Conservation (phyloP, 768 basidiomycete species). For the Mycena belliarum region DNA sequence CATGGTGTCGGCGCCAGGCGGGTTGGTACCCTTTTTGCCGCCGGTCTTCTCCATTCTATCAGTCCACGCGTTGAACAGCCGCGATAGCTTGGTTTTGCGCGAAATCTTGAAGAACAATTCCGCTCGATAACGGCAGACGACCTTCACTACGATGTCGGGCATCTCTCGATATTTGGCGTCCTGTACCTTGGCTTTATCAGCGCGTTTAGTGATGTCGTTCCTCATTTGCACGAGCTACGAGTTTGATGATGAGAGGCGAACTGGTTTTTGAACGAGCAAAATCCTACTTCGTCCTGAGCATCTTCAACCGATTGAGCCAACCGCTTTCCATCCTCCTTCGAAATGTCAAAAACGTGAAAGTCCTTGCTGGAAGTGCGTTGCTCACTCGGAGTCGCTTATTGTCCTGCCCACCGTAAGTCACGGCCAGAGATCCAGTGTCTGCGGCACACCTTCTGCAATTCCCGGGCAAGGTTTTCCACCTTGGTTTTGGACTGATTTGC, state of each 20-base stretch:
- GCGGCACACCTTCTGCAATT: slow-evolving; percentile 78
- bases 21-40: slow-evolving; percentile 42
- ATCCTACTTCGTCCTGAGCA: slow-evolving; percentile 75
- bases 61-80: slow-evolving; percentile 86
- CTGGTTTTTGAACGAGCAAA: background rate
- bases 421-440: background rate
- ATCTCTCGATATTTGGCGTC: slow-evolving; percentile 82
- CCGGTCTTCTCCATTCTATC: slow-evolving; percentile 76
- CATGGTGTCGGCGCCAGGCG: slow-evolving; percentile 31
- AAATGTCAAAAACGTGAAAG: slow-evolving; percentile 23
- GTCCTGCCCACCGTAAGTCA: slow-evolving; percentile 50
- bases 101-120: slow-evolving; percentile 93
- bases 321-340: slow-evolving; percentile 83
- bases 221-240: slow-evolving; percentile 77
- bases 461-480: slow-evolving; percentile 88
- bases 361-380: slow-evolving; percentile 8
- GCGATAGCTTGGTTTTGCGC: slow-evolving; percentile 82
- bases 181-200: slow-evolving; percentile 75
- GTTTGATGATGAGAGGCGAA: slow-evolving; percentile 7
- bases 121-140: slow-evolving; percentile 85
- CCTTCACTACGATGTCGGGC: slow-evolving; percentile 90
- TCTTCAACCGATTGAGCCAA: slow-evolving; percentile 81
- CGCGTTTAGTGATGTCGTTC: slow-evolving; percentile 76
- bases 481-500: slow-evolving; percentile 86
- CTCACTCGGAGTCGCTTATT: slow-evolving; percentile 85